phyloP scores from a whole-genome alignment of 371 early-diverging fungal species.

The Phascolomyces articulosus region DNA sequence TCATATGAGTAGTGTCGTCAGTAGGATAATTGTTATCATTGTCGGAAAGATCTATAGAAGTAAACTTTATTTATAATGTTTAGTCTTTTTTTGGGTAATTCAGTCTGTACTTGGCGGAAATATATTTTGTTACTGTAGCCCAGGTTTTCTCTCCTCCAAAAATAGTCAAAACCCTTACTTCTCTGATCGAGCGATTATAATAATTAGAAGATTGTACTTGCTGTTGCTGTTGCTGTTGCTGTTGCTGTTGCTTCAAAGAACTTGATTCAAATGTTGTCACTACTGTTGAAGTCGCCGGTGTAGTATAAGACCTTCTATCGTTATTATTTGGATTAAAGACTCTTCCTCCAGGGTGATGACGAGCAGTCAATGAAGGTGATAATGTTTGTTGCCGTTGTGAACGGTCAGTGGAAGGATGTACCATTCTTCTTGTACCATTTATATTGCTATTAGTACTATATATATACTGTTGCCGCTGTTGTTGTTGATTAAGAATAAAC shows the following conservation, averaged over 20 bases:
- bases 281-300: not conserved
- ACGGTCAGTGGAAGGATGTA: too few species aligned
- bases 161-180: not conserved
- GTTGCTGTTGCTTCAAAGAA: not conserved
- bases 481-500: not conserved
- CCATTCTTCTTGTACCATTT: not conserved
- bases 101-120: too few species aligned
- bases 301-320: not conserved
- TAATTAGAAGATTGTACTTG: too few species aligned
- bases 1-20: too few species aligned
- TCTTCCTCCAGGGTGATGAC: too few species aligned
- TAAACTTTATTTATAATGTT: not conserved
- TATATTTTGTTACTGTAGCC: too few species aligned
- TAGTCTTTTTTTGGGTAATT: not conserved
- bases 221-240: not conserved
- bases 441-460: not conserved
- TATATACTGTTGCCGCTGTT: not conserved
- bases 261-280: not conserved
- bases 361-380: too few species aligned
- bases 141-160: too few species aligned
- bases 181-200: not conserved
- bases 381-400: too few species aligned
- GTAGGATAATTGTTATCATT: not conserved
- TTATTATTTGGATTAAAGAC: too few species aligned
- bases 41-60: not conserved